Evolutionary conservation across 805 yeast genomes (phyloP).

Genomic region (Metschnikowia dekortorum): DNA sequence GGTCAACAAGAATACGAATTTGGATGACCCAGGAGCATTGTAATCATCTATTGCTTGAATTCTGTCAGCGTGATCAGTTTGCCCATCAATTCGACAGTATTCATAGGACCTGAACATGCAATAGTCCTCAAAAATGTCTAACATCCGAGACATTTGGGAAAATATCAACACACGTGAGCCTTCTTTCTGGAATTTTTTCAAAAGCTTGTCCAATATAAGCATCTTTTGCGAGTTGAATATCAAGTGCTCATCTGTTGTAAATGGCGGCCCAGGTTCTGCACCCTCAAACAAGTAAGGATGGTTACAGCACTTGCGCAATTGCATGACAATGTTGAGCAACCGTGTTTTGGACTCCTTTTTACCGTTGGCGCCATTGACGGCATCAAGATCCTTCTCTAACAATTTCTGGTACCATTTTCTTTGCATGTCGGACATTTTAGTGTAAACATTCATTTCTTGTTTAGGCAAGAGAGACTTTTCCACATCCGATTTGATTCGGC

Average conservation of each 20-base stretch:
- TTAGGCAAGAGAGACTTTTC: constrained; percentile 74
- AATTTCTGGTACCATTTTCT: constrained; percentile 71
- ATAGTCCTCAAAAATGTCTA: constrained; percentile 78
- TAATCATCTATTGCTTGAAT: constrained; percentile 73
- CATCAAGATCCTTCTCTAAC: constrained; percentile 76
- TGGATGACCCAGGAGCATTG: constrained; percentile 67
- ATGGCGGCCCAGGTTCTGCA: constrained; percentile 89
- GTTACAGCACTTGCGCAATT: constrained; percentile 77
- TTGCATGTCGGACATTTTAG: constrained; percentile 78
- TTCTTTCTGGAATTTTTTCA: constrained; percentile 57
- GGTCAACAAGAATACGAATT: constrained; percentile 70
- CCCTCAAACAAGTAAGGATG: constrained; percentile 85
- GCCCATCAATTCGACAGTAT: constrained; percentile 80
- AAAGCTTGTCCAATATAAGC: constrained; percentile 63
- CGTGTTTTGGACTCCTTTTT: constrained; percentile 73
- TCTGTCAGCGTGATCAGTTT: constrained; percentile 75
- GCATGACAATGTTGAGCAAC: constrained; percentile 77
- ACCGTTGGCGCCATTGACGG: constrained; percentile 78
- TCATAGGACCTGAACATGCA: constrained; percentile 63
- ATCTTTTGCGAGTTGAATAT: constrained; percentile 69
- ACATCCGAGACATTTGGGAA: constrained; percentile 79
- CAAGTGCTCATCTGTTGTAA: constrained; percentile 78
- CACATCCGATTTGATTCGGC: constrained; percentile 79
- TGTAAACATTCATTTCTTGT: constrained; percentile 67
- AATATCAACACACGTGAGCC: constrained; percentile 77